Base-by-base conservation (phyloP, 169 alveolate genomes). In the Babesia ovata region DNA sequence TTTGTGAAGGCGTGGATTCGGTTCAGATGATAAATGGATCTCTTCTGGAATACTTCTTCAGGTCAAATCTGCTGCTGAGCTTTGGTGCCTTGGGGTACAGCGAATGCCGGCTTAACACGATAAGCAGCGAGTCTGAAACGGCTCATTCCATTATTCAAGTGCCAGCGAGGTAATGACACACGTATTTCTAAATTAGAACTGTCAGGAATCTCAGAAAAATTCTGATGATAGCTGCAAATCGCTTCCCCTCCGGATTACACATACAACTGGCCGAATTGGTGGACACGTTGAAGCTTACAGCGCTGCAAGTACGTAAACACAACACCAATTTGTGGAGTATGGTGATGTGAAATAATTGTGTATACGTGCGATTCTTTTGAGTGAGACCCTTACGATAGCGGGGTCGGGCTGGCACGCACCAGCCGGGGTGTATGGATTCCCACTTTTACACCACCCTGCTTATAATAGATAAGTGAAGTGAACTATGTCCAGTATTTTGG, bases 61-160 rank as follows among this genome's bases (percentile, higher is more conserved):
- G 50, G 28, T 45, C 75, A 9, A 71, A 70, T 59, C 50, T 71
- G 19, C 45, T 79, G 44, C 61, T 79, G 7, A 39, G 28, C 39
- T 79, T 65, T 44, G 87, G 87, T 14, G 66, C 66, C n/a, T 28
- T 79, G 22, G 87, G 87, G 6, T 79, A 79, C 74, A 39, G 22
- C 21, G 77, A 70, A 53, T 79, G 22, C 36, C 87, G 84, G 10
- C 28, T 70, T 24, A 69, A 42, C 19, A 71, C 70, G 36, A 19
- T 79, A 9, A 29, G 50, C 22, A 7, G 13, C 8, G 21, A 21
- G 48, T 39, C 36, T 11, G 50, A 49, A 6, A 21, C 16, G 4
- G 44, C 58, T 0, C 57, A 16, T 16, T 70, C 70, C 50, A 50
- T 79, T n/a, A 26, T 79, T 53, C 57, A 70, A 45, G 61, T 36